Conservation (phyloP, 371 early-diverging fungal genomes). For the Apophysomyces trapeziformis region DNA sequence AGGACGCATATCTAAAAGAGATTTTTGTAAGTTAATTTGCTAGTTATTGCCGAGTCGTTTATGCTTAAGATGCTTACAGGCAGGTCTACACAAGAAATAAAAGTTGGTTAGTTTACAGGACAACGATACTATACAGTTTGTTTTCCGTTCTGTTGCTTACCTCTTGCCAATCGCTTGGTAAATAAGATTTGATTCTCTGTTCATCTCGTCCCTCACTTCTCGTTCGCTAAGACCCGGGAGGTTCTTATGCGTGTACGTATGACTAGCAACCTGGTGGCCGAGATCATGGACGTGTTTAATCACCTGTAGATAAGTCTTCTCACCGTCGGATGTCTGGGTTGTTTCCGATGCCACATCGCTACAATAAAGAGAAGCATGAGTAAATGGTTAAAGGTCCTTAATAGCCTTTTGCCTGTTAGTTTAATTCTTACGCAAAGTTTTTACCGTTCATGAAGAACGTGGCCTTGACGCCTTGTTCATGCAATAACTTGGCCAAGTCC, state of each 20-base stretch:
- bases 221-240: conserved; percentile 20
- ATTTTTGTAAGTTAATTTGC: not conserved
- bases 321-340: conserved; percentile 19
- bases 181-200: conserved; percentile 30
- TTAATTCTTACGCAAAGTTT: conserved; percentile 38
- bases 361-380: not conserved
- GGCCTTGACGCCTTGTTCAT: conserved; percentile 43
- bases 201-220: conserved; percentile 31
- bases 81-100: conserved; percentile 27
- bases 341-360: conserved; percentile 29
- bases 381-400: no score
- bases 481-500: conserved; percentile 41
- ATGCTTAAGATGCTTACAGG: conserved; percentile 28
- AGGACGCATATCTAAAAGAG: conserved; percentile 43
- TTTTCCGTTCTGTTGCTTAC: conserved; percentile 11
- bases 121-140: no score
- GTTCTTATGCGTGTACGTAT: conserved; percentile 59
- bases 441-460: conserved; percentile 67
- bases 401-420: not conserved
- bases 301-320: conserved; percentile 33
- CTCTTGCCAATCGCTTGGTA: conserved; percentile 30
- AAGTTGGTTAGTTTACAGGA: not conserved
- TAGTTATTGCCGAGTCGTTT: no score
- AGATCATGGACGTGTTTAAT: conserved; percentile 41
- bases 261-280: conserved; percentile 63